Conservation (phyloP, 768 basidiomycete species). For the Panaeolus cyanescens region DNA sequence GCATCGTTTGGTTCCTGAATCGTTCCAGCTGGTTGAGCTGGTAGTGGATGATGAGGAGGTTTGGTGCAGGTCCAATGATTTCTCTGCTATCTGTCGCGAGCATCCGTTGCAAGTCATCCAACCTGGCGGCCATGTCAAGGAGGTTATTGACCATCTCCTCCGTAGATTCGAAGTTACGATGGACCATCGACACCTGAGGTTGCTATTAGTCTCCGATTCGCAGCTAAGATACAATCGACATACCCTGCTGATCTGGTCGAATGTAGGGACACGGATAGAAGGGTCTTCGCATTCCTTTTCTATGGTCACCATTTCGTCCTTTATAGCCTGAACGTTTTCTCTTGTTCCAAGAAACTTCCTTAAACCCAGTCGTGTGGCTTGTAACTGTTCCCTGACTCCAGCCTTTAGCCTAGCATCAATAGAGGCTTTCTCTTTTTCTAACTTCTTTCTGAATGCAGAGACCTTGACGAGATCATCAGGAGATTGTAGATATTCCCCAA, state of each 20-base stretch:
- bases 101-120: conserved; percentile 78
- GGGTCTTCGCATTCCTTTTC: conserved; percentile 80
- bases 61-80: conserved; percentile 84
- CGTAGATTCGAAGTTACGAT: conserved; percentile 92
- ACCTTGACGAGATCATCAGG: conserved; percentile 94
- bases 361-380: conserved; percentile 86
- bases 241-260: conserved; percentile 95
- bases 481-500: conserved; percentile 89
- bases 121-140: conserved; percentile 86
- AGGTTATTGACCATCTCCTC: conserved; percentile 96
- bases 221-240: conserved; percentile 24
- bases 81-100: conserved; percentile 74
- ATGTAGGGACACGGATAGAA: conserved; percentile 76
- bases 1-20: conserved; percentile 94
- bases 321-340: conserved; percentile 75
- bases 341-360: conserved; percentile 78
- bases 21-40: conserved; percentile 90
- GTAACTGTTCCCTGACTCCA: conserved; percentile 91
- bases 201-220: conserved; percentile 1
- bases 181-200: conserved; percentile 89
- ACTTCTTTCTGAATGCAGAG: conserved; percentile 85
- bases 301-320: conserved; percentile 83
- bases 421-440: conserved; percentile 95
- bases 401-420: conserved; percentile 89
- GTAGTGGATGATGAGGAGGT: conserved; percentile 88